Percentiles rank a stretch among this genome's conserved stretches.
Evolutionary conservation across 306 rosid genomes (phyloP).

Genomic region (Glycine tomentella): DNA sequence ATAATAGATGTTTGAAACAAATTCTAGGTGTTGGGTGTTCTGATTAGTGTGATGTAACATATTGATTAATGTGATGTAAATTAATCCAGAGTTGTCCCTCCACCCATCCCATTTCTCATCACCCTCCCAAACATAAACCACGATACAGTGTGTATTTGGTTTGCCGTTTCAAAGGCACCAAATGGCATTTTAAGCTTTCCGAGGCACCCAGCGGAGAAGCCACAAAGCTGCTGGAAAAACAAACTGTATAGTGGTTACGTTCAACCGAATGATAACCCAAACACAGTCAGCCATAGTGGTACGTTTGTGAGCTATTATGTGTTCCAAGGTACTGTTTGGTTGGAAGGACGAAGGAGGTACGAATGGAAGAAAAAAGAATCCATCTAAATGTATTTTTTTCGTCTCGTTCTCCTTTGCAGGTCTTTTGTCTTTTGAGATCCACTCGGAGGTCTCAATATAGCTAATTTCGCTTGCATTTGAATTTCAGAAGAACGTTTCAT

Average conservation of each 20-base stretch:
- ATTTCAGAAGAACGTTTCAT: background rate
- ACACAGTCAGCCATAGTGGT: too few relatives aligned
- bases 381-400: too few relatives aligned
- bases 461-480: background rate
- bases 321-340: background rate
- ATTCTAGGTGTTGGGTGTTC: conserved; percentile 4
- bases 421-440: background rate
- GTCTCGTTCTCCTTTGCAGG: background rate
- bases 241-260: background rate
- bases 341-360: background rate
- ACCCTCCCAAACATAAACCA: too few relatives aligned
- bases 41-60: conserved; percentile 12
- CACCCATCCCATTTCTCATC: too few relatives aligned
- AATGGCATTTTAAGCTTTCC: too few relatives aligned
- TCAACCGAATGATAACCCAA: too few relatives aligned
- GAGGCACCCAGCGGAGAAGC: too few relatives aligned
- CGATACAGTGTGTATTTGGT: too few relatives aligned
- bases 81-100: background rate
- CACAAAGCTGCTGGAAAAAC: background rate
- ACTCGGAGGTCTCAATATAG: background rate
- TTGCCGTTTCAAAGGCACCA: too few relatives aligned
- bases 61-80: background rate
- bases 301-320: background rate
- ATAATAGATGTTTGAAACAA: background rate
- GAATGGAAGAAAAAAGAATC: background rate